Conservation (phyloP, 192 early-diverging fungal genomes). For the Coemansia sp. region DNA sequence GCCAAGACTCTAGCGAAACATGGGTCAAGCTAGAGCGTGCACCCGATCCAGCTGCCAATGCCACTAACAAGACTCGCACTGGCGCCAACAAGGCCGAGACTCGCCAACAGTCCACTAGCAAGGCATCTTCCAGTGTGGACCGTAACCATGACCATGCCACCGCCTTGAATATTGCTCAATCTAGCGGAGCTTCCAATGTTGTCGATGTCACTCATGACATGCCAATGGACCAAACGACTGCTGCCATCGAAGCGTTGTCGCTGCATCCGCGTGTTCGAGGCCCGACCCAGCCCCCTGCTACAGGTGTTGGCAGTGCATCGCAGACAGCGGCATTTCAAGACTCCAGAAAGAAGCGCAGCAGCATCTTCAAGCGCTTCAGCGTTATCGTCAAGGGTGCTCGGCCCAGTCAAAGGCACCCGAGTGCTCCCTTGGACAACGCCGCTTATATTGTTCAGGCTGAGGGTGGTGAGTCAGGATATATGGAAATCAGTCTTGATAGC, state of each 20-base stretch:
- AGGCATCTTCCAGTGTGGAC: not conserved
- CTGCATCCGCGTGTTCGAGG: slow-evolving; percentile 21
- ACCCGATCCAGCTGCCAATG: not conserved
- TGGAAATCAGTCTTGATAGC: slow-evolving; percentile 40
- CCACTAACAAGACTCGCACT: not conserved
- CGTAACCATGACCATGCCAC: not conserved
- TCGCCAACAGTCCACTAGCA: not conserved
- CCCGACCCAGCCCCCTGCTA: slow-evolving; percentile 5
- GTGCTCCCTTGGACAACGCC: slow-evolving; percentile 13
- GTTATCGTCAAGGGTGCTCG: slow-evolving; percentile 42
- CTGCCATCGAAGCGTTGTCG: slow-evolving; percentile 45
- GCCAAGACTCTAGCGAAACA: slow-evolving; percentile 12
- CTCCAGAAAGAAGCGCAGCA: slow-evolving; percentile 33
- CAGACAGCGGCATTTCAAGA: slow-evolving; percentile 3
- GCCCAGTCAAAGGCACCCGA: slow-evolving; percentile 8
- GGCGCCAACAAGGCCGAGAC: slow-evolving; percentile 1
- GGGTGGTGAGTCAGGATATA: slow-evolving; percentile 33
- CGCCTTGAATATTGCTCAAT: not conserved
- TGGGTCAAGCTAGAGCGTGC: slow-evolving; percentile 42
- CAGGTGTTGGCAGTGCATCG: not conserved
- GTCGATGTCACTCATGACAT: not conserved
- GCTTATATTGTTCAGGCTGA: slow-evolving; percentile 40
- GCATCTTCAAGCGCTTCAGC: slow-evolving; percentile 47
- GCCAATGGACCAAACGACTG: slow-evolving; percentile 44
- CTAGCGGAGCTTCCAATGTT: not conserved